Evolutionary conservation across 768 basidiomycete species (phyloP), one percentile per base, ranked within the genome.

Genomic region (Porphyrellus cyaneotinctus): DNA sequence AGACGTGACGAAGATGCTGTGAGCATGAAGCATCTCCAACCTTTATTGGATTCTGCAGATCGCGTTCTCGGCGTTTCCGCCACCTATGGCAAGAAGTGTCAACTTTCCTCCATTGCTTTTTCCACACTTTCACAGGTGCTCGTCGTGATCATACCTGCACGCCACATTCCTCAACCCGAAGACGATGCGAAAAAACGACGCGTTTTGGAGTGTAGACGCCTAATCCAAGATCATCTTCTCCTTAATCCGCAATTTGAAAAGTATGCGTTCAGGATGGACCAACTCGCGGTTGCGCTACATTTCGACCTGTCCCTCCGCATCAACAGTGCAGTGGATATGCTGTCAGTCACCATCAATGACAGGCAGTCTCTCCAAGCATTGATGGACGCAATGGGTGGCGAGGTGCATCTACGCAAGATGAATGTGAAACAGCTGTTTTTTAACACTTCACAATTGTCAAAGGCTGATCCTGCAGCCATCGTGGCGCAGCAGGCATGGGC

Each of bases 261-360:
- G 52, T 64, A 69, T 43, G 72, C 74, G 0, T 78, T 82, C 41
- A 62, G 64, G 31, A 77, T 79, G 78, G 80, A 81, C 55, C 69
- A 66, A 35, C 57, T 82, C 1, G 69, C 72, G 0, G 53, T 70
- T 5, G 65, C 77, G 2, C 56, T 83, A 15, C 70, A 66, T 58
- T 41, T 62, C 10, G 80, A 82, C 50, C 42, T 72, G 8, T 66
- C 61, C 0, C 46, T 78, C 11, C 63, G 60, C 10, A 69, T 79
- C 13, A 49, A 44, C 13, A 50, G 50, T 13, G 78, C 64, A 1
- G 70, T 78, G 24, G 78, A 82, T 43, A 54, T 80, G 45, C 54
- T 77, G 8, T 78, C 78, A 0, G 47, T 67, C 2, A 43, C 62
- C 12, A 20, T 0, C 14, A 22, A 1, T 2, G 35, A 54, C 31